Evolutionary conservation across 2,329 filamentous ascomycete genomes (phyloP).

Genomic region (Arachnopeziza araneosa): DNA sequence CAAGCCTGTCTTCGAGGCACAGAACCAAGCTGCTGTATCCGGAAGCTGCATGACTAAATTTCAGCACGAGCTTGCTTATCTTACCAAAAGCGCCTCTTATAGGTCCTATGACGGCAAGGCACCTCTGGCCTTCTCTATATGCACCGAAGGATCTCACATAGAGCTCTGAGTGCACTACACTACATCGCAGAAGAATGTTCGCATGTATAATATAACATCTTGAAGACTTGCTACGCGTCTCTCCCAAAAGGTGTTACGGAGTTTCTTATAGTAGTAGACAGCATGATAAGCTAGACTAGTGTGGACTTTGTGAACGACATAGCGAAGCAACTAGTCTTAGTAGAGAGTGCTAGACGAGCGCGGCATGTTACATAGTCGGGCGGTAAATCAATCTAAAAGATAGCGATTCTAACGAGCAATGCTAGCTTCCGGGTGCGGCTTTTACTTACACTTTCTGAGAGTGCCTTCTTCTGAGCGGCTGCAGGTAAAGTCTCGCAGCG

Average conservation of each 20-base stretch:
- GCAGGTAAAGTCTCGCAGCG: no score
- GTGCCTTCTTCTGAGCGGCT: no score
- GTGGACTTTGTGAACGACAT: constrained; percentile 1
- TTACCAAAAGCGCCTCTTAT: not conserved
- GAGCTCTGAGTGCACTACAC: constrained; percentile 2
- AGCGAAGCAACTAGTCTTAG: constrained; percentile 2
- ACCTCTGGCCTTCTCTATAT: constrained; percentile 1
- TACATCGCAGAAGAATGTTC: not conserved
- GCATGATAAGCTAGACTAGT: constrained; percentile 1
- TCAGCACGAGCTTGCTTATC: not conserved
- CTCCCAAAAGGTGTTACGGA: not conserved
- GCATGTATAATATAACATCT: constrained; percentile 2
- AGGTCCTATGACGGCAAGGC: not conserved
- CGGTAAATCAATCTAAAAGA: not conserved
- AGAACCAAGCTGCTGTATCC: constrained; percentile 2
- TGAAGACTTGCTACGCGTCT: not conserved
- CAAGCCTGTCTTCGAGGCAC: constrained; percentile 3
- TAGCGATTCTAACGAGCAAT: not conserved
- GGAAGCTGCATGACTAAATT: constrained; percentile 2
- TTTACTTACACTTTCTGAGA: not conserved
- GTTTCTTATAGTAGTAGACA: constrained; percentile 1
- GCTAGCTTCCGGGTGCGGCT: not conserved
- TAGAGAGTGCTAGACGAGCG: constrained; percentile 1
- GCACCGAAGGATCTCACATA: not conserved
- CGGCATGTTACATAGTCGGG: not conserved